phyloP scores from a whole-genome alignment of 2,329 filamentous ascomycete genomes.

The Lizonia empirigonia region DNA sequence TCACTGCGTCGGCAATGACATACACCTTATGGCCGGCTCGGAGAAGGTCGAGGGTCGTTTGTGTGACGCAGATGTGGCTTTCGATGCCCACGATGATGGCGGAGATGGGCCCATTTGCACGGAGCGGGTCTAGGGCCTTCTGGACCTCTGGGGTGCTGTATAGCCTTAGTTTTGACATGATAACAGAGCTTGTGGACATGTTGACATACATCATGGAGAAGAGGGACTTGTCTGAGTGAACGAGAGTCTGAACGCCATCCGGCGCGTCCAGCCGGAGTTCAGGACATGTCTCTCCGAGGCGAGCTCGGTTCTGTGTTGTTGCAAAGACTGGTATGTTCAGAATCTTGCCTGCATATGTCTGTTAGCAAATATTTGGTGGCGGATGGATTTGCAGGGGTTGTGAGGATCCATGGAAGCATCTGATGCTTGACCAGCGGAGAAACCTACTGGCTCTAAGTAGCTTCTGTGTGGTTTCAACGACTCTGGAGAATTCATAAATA shows the following conservation, averaged over 20 bases:
- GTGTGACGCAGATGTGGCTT: conserved; percentile 90
- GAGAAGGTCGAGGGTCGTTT: conserved; percentile 80
- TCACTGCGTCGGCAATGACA: conserved; percentile 86
- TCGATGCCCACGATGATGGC: conserved; percentile 90
- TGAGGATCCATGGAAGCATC: background rate
- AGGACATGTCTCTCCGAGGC: conserved; percentile 78
- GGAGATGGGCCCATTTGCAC: conserved; percentile 31
- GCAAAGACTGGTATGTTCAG: conserved; percentile 79
- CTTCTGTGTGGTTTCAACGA: conserved; percentile 62
- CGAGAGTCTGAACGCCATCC: conserved; percentile 58
- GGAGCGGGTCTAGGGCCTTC: conserved; percentile 49
- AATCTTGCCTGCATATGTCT: conserved; percentile 51
- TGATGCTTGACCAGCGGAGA: background rate
- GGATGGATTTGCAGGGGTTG: background rate
- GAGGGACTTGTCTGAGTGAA: conserved; percentile 79
- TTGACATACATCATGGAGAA: conserved; percentile 76
- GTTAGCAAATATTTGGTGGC: conserved; percentile 12
- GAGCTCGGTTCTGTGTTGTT: conserved; percentile 81
- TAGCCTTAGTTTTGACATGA: background rate
- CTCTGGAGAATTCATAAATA: conserved; percentile 83
- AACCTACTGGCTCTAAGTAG: conserved; percentile 55
- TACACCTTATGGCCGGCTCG: conserved; percentile 79
- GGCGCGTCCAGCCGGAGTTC: conserved; percentile 65
- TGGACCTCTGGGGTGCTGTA: conserved; percentile 66
- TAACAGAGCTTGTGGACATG: background rate